Base-by-base conservation (phyloP, 768 basidiomycete genomes). In the Boletus pseudopeckii region DNA sequence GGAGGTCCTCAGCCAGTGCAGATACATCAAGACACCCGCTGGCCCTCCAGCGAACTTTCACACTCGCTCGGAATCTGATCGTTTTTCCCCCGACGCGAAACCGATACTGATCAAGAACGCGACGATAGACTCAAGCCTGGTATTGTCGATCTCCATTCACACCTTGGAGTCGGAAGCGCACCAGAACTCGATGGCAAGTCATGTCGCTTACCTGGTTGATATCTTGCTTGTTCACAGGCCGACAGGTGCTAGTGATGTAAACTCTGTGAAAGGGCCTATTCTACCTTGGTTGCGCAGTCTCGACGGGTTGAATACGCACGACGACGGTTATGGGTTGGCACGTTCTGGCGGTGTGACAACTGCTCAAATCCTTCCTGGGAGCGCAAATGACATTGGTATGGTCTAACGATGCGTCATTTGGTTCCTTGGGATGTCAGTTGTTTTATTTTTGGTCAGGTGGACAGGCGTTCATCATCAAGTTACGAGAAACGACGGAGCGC, bases 101-200 rank as follows among this genome's bases (percentile, higher is more conserved):
- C 75, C 89, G 2, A 75, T 81, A 6, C 74, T 88, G 45, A 78
- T 94, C 50, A 79, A 75, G 66, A 88, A 92, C 57, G 92, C 85
- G 24, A 89, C 76, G 28, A 79, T 96, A 57, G 92, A 94, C 91
- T 92, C 11, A 89, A 90, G 0, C 89, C 91, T n/a, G 90, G 84
- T 56, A 74, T 76, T 38, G 74, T 79, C n/a, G 76, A 80, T 53
- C 58, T 75, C 33, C 78, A 81, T 61, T 77, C 76, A 3, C 79
- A 82, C 53, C 62, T 78, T 22, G 80, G 74, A 6, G 77, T 78
- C 10, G 69, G 62, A 15, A 58, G 71, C n/a, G 51, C 67, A 4
- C 76, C 75, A 11, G 47, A 42, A 11, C 63, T 77, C 9, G 33
- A 59, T 8, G 74, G 76, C 18, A 24, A 47, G 26, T 63, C 30